phyloP scores from a whole-genome alignment of 805 yeast species.

The Schizosaccharomyces japonicus region DNA sequence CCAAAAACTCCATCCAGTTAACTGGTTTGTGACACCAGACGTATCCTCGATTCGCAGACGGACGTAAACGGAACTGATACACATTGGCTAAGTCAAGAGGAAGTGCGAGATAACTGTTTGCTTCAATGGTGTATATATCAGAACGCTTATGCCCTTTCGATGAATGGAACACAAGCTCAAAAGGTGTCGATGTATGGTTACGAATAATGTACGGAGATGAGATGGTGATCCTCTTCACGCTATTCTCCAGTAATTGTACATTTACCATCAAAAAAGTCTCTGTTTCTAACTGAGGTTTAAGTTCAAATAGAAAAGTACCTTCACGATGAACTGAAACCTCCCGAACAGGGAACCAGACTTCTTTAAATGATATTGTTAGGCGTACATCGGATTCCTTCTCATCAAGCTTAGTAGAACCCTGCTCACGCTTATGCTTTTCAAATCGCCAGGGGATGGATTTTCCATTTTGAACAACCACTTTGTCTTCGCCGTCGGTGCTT shows the following conservation, averaged over 20 bases:
- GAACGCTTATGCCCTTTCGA: background rate
- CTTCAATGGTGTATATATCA: background rate
- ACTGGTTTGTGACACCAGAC: slow-evolving; percentile 44
- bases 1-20: slow-evolving; percentile 37
- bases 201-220: background rate
- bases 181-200: background rate
- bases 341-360: background rate
- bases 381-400: background rate
- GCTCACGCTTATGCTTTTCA: background rate
- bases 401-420: background rate
- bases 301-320: background rate
- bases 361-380: background rate
- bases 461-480: background rate
- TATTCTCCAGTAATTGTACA: background rate
- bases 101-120: background rate
- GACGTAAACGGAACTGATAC: slow-evolving; percentile 35
- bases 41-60: slow-evolving; percentile 30
- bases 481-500: no score
- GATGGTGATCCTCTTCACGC: background rate
- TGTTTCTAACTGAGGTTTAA: background rate
- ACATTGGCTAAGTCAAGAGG: background rate
- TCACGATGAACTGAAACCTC: background rate
- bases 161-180: background rate
- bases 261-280: background rate
- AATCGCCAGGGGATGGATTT: background rate